Base-by-base conservation (phyloP, 2,329 filamentous ascomycete species). In the Fusarium nisikadoi region DNA sequence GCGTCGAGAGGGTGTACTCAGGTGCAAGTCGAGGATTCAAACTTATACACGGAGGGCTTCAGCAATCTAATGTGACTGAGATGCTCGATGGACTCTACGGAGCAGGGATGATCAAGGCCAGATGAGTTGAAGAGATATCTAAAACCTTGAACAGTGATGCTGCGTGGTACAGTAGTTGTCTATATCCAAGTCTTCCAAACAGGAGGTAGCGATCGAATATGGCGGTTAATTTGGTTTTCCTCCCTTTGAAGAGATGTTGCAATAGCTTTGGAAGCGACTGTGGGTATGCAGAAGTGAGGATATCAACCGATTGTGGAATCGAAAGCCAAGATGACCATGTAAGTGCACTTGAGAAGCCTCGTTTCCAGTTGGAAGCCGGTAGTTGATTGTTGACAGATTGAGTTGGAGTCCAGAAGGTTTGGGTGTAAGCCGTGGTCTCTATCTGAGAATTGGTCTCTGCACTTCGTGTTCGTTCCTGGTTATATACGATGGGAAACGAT, bases 131-230 rank as follows among this genome's bases (percentile, higher is more conserved):
- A 70, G 49, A 58, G 16, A 50, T 56, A 71, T 73, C 62, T 67
- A 60, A 60, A 72, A 69, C 45, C 31, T 58, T 33, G 33, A 42
- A 56, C 52, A 41, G 56, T 39, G 68, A 50, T 62, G 55, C 46
- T 50, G 59, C n/a, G 56, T 41, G 43, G 29, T 58, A n/a, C 35
- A 56, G 43, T 42, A 45, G 53, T 67, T 63, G 70, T 65, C 31
- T 53, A 69, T 67, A 55, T 58, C 60, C 57, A 68, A 66, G 53
- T 53, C 61, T 54, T 70, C 57, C 63, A 64, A 43, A 61, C 69
- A 61, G 67, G 45, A 66, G 72, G 80, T 81, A 82, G 80, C 80
- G 80, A 82, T 80, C 78, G 80, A 79, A 76, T 78, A 68, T 77
- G 74, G 71, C 70, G 71, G 38, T 71, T 74, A 65, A 45, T 76